Evolutionary conservation across 331 rosid species (phyloP).

Genomic region (Prunus yedoensis): DNA sequence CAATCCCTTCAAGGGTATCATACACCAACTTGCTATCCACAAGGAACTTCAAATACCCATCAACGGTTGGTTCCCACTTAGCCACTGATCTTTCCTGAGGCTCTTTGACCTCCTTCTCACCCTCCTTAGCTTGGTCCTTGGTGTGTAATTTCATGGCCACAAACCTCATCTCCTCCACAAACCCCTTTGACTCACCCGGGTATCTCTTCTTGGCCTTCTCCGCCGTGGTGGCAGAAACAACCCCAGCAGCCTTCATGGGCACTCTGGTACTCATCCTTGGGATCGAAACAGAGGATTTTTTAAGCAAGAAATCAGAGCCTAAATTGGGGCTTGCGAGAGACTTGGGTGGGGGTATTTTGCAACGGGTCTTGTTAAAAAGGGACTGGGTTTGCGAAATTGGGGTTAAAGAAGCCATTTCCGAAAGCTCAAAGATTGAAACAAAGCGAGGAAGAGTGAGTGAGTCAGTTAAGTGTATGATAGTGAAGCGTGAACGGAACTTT

Average conservation of each 20-base stretch:
- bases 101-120: slow-evolving; percentile 68
- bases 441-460: background rate
- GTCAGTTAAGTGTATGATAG: background rate
- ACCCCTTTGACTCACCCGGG: slow-evolving; percentile 90
- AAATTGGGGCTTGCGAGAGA: slow-evolving; percentile 9
- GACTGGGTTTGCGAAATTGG: slow-evolving; percentile 55
- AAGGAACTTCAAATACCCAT: slow-evolving; percentile 82
- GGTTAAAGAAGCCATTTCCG: slow-evolving; percentile 58
- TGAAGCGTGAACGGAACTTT: slow-evolving; percentile 33
- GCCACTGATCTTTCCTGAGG: slow-evolving; percentile 70
- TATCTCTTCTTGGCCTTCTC: slow-evolving; percentile 72
- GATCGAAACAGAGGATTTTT: slow-evolving; percentile 6
- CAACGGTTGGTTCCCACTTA: slow-evolving; percentile 75
- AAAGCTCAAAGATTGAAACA: background rate
- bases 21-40: slow-evolving; percentile 87
- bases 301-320: slow-evolving; percentile 29
- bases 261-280: slow-evolving; percentile 10
- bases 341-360: background rate
- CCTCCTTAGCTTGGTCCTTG: slow-evolving; percentile 89
- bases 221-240: slow-evolving; percentile 65
- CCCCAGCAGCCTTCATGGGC: slow-evolving; percentile 38
- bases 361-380: slow-evolving; percentile 28
- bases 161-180: slow-evolving; percentile 99
- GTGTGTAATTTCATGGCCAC: slow-evolving; percentile 97
- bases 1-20: slow-evolving; percentile 71